Evolutionary conservation across 441 rosid genomes (phyloP), one percentile per base, ranked within the genome.

Genomic region (Mallotus japonicus): DNA sequence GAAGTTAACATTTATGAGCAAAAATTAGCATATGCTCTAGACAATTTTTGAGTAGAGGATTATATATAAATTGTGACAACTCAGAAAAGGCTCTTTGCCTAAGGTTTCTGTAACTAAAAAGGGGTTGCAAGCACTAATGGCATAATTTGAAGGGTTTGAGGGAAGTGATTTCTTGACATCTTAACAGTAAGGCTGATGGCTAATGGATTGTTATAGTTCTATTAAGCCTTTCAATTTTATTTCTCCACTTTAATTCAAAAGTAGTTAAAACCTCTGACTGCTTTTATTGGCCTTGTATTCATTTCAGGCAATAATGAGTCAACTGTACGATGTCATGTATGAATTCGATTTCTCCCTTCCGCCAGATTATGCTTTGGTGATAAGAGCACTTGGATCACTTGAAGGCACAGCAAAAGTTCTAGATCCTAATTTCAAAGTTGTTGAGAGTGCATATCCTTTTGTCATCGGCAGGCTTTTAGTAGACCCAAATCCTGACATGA

Each of bases 391-490:
- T 53, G 97, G 97, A 70, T 92, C 98, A 67, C 88, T 93, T 15
- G 99, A 96, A 89, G 99, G 98, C 83, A 96, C 99, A 0, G 96
- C 99, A 56, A 93, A 96, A 86, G 86, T 80, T 78, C 91, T 96
- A 44, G 97, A 92, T 78, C 97, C 99, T 69, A 90, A 89, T 76
- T 93, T 96, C 82, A 90, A 90, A 80, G 98, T 96, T 67, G 78
- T 93, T 10, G 99, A 92, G 80, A 92, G 93, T 74, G 94, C 98
- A 60, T 92, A 96, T 75, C 98, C 98, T 62, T 96, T 90, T 78
- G 90, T 96, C 37, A 80, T 96, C 24, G 98, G 96, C 69, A 92
- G 97, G 82, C 96, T 96, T 67, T 84, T 96, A 67, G 97, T 86
- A 58, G 99, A 96, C 79, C 84, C 98, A 64, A 87, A 87, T 83